These are phyloP conservation scores for Leccinum fibrillosum DNA, from an alignment of 768 basidiomycete species.

Conservation along the genomic window DNA sequence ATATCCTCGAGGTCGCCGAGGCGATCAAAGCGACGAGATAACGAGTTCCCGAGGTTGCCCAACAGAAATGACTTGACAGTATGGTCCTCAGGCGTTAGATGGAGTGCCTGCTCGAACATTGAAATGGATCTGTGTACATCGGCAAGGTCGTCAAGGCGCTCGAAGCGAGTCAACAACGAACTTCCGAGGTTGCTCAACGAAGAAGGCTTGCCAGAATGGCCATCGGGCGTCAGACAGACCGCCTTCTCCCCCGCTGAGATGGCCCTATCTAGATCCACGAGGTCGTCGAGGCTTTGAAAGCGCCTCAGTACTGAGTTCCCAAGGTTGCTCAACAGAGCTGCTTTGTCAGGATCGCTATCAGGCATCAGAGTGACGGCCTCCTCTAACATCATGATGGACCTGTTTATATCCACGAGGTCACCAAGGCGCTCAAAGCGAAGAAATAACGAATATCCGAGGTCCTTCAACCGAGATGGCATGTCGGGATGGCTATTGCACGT, in stretches of 20 bases:
- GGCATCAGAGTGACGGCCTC: background rate
- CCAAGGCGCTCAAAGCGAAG: background rate
- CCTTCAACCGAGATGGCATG: background rate
- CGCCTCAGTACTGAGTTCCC: background rate
- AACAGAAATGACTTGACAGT: background rate
- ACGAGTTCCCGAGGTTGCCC: background rate
- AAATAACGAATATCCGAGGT: background rate
- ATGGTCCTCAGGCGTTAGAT: background rate
- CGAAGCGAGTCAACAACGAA: background rate
- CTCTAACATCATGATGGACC: background rate
- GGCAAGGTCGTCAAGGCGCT: background rate
- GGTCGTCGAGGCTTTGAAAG: background rate
- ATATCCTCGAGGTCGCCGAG: background rate
- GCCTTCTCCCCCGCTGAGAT: background rate
- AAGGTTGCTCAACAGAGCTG: background rate
- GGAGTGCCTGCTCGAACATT: background rate
- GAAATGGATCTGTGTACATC: background rate
- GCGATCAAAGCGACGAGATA: background rate
- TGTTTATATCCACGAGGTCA: background rate
- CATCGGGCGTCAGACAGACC: background rate
- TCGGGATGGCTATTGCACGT: background rate
- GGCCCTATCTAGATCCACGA: background rate
- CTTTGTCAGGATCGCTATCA: background rate
- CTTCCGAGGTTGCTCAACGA: background rate
- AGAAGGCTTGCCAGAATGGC: background rate